A percentile compares a stretch with the other conserved stretches of the same genome.
Evolutionary conservation across 2,329 filamentous ascomycete genomes (phyloP).

Genomic region (Cordyceps javanica): DNA sequence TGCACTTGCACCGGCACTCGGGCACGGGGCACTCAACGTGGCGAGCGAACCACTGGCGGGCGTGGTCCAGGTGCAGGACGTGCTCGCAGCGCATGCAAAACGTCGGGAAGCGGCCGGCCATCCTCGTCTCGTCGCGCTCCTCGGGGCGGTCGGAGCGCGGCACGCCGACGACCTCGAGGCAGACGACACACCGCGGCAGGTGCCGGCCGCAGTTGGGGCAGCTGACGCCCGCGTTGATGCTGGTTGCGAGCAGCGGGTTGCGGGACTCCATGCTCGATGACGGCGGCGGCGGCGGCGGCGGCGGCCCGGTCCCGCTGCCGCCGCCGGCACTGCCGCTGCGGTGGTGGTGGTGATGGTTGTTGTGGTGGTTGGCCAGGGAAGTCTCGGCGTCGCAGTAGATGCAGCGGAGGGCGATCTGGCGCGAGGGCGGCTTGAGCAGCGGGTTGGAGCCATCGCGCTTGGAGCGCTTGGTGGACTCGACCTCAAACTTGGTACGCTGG

Average conservation of each 20-base stretch:
- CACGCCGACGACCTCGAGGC: conserved; percentile 59
- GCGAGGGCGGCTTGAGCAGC: conserved; percentile 57
- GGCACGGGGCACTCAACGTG: conserved; percentile 63
- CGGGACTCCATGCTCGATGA: conserved; percentile 29
- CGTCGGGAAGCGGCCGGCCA: conserved; percentile 56
- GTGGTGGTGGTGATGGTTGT: conserved; percentile 22
- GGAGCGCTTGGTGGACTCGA: conserved; percentile 66
- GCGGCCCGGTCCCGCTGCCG: conserved; percentile 12
- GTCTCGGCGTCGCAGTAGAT: conserved; percentile 65
- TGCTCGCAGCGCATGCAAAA: conserved; percentile 65
- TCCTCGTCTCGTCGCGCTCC: conserved; percentile 40
- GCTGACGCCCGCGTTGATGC: conserved; percentile 54
- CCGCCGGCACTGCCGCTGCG: conserved; percentile 10
- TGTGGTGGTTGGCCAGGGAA: conserved; percentile 37
- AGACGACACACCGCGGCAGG: conserved; percentile 61
- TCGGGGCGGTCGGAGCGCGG: conserved; percentile 55
- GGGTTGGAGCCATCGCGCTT: conserved; percentile 52
- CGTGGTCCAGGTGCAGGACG: conserved; percentile 61
- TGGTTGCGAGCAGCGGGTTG: conserved; percentile 54
- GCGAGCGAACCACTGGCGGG: conserved; percentile 58
- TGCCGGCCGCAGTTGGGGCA: conserved; percentile 63
- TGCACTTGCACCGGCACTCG: conserved; percentile 61
- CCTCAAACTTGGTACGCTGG: conserved; percentile 70
- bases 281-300: conserved; percentile 12
- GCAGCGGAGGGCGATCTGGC: conserved; percentile 70